Conservation (phyloP, 495 filamentous ascomycete genomes). For the Penicillium coprophilum region DNA sequence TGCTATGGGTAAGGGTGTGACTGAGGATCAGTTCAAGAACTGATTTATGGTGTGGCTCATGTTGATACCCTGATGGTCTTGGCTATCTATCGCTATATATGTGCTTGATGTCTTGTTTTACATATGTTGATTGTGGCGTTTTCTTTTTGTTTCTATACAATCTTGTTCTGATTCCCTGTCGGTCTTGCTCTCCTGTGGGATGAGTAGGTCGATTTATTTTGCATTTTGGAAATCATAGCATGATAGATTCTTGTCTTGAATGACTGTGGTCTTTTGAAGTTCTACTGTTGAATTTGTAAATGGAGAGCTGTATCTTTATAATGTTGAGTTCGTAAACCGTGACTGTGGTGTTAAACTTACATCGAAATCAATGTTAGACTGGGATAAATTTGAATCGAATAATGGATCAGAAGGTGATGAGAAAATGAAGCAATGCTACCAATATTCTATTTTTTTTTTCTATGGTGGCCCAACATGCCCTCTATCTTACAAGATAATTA, state of each 20-base stretch:
- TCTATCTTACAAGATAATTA: no score
- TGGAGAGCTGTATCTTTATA: not conserved
- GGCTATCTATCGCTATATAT: slow-evolving; percentile 18
- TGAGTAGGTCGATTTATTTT: slow-evolving; percentile 9
- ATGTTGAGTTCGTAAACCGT: not conserved
- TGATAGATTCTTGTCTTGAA: not conserved
- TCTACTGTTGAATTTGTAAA: not conserved
- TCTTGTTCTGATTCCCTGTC: slow-evolving; percentile 24
- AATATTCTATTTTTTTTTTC: no score
- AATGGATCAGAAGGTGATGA: no score
- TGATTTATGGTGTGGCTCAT: slow-evolving; percentile 13
- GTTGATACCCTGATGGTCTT: slow-evolving; percentile 13
- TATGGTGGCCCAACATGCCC: no score
- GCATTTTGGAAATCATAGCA: slow-evolving; percentile 16
- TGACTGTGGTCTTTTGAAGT: not conserved
- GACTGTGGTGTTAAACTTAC: no score
- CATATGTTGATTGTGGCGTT: slow-evolving; percentile 6
- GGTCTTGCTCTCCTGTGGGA: slow-evolving; percentile 2
- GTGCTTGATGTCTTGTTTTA: slow-evolving; percentile 11
- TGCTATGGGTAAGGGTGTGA: slow-evolving; percentile 97
- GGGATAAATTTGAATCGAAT: no score
- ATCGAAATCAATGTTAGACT: no score
- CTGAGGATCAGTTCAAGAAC: slow-evolving; percentile 88
- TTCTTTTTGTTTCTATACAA: slow-evolving; percentile 11
- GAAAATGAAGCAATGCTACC: no score